Evolutionary conservation across 768 basidiomycete species (phyloP).

Genomic region (Rhodotorula taiwanensis): DNA sequence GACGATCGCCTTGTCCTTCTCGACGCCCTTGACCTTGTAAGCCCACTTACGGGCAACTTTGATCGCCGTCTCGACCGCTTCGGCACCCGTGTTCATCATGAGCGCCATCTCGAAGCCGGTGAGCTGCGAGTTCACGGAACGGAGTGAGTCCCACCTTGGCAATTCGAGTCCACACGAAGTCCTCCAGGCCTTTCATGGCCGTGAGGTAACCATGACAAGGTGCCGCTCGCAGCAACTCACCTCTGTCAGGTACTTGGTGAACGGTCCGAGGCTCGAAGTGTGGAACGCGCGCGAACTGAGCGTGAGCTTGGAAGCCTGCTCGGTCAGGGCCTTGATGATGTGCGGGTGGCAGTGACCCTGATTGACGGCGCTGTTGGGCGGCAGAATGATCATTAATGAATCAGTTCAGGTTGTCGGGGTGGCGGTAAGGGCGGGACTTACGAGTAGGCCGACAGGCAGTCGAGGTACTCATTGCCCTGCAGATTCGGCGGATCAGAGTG

Average conservation of each 20-base stretch:
- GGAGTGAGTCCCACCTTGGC: background rate
- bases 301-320: conserved; percentile 82
- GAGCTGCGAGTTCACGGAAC: conserved; percentile 3
- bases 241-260: conserved; percentile 72
- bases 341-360: conserved; percentile 86
- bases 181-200: too few species aligned
- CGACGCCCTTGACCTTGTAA: conserved; percentile 71
- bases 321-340: conserved; percentile 70
- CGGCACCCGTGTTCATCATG: conserved; percentile 98
- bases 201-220: too few species aligned
- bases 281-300: conserved; percentile 95
- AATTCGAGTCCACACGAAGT: background rate
- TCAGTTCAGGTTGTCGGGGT: background rate
- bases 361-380: conserved; percentile 25
- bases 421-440: conserved; percentile 48
- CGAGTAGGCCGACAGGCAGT: conserved; percentile 98
- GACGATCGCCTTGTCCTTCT: conserved; percentile 74
- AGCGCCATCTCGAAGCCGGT: conserved; percentile 64
- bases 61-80: conserved; percentile 94
- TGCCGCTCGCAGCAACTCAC: too few species aligned
- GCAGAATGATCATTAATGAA: too few species aligned
- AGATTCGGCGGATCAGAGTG: conserved; percentile 54
- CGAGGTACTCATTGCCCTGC: conserved; percentile 81
- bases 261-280: conserved; percentile 82
- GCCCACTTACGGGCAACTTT: conserved; percentile 98